These are phyloP conservation scores for Aspergillus unguis DNA, from an alignment of 2,329 filamentous ascomycete species.

Conservation along the genomic window DNA sequence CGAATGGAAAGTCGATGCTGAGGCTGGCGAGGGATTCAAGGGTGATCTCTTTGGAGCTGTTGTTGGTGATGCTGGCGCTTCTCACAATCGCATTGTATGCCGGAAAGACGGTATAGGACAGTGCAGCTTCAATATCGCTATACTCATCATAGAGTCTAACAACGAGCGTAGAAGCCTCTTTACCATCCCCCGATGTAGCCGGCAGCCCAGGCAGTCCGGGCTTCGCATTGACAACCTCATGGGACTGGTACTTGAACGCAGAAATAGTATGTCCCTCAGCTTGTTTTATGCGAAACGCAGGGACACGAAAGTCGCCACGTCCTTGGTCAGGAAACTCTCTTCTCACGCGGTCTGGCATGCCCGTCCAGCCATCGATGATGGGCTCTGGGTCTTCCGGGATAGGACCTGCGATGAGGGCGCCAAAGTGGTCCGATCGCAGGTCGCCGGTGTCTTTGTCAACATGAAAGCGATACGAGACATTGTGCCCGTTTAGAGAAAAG, in stretches of 20 bases:
- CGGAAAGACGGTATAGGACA: constrained; percentile 64
- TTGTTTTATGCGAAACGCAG: constrained; percentile 60
- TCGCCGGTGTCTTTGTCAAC: constrained; percentile 57
- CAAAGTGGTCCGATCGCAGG: constrained; percentile 60
- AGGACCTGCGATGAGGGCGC: constrained; percentile 54
- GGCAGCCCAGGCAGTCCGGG: constrained; percentile 56
- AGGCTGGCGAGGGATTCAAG: constrained; percentile 59
- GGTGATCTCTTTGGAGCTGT: constrained; percentile 51
- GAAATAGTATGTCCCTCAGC: constrained; percentile 58
- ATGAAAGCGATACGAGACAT: constrained; percentile 62
- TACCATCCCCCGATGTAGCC: constrained; percentile 55
- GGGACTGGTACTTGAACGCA: constrained; percentile 57
- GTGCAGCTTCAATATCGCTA: constrained; percentile 55
- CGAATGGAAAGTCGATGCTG: constrained; percentile 59
- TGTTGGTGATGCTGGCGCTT: constrained; percentile 61
- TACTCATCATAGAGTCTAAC: constrained; percentile 59
- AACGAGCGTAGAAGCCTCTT: constrained; percentile 58
- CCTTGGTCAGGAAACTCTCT: constrained; percentile 65
- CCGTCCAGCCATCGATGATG: constrained; percentile 52
- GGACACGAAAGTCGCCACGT: constrained; percentile 60
- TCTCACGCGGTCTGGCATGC: constrained; percentile 49
- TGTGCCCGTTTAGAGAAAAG: constrained; percentile 56
- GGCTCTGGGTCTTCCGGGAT: constrained; percentile 41
- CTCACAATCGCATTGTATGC: constrained; percentile 59
- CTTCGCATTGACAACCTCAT: constrained; percentile 56